Conservation (phyloP, 805 yeast genomes). For the Wickerhamiella sergipiensis region DNA sequence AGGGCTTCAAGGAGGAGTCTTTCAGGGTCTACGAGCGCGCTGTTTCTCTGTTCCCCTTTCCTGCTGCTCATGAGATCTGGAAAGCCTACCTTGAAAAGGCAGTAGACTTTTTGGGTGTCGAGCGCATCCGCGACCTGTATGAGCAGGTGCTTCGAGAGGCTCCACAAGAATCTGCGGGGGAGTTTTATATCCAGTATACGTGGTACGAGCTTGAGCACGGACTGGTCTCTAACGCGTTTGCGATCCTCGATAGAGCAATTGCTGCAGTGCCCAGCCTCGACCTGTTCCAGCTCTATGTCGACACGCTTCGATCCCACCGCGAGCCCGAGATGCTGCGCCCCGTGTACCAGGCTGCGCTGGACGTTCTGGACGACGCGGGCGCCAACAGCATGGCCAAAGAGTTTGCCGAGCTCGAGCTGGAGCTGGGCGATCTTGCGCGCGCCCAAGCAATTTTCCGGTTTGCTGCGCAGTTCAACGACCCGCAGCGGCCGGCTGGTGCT, state of each 20-base stretch:
- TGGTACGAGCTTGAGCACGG: slow-evolving; percentile 49
- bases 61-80: slow-evolving; percentile 60
- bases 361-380: slow-evolving; percentile 30
- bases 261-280: neutral
- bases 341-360: slow-evolving; percentile 40
- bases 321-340: slow-evolving; percentile 28
- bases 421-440: slow-evolving; percentile 38
- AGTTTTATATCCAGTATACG: slow-evolving; percentile 42
- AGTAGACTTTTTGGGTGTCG: slow-evolving; percentile 29
- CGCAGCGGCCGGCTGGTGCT: slow-evolving; percentile 15
- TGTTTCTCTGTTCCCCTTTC: slow-evolving; percentile 43
- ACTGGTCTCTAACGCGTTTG: slow-evolving; percentile 35
- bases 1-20: slow-evolving; percentile 34
- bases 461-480: slow-evolving; percentile 33
- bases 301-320: neutral
- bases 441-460: slow-evolving; percentile 50
- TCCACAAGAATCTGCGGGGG: slow-evolving; percentile 34
- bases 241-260: slow-evolving; percentile 31
- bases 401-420: slow-evolving; percentile 42
- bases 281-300: neutral
- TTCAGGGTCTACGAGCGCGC: slow-evolving; percentile 59
- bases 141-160: slow-evolving; percentile 38
- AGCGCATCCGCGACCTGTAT: slow-evolving; percentile 57
- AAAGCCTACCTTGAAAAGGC: slow-evolving; percentile 46
- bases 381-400: slow-evolving; percentile 34